Conservation (phyloP, 305 asterid species). For the Fraxinus albicans region DNA sequence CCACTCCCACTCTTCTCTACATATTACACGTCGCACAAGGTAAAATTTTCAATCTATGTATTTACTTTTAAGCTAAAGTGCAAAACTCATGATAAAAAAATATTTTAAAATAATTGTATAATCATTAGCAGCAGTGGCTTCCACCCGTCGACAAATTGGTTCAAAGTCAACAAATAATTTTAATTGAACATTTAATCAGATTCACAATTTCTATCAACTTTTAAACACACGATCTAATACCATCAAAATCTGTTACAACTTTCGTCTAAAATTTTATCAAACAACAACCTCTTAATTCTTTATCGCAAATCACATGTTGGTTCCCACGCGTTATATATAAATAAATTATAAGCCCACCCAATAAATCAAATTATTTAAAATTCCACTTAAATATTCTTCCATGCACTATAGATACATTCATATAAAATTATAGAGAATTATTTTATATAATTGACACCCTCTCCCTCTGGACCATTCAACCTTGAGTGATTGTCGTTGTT, state of each 20-base stretch:
- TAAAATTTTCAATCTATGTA: no score
- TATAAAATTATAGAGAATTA: neutral
- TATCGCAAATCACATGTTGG: neutral
- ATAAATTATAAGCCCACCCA: neutral
- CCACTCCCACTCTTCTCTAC: neutral
- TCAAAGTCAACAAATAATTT: neutral
- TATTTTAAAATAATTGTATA: neutral
- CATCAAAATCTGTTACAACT: neutral
- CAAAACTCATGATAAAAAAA: no score
- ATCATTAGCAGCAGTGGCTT: neutral
- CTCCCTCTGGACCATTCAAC: conserved; percentile 41
- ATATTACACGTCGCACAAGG: neutral
- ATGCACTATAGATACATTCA: neutral
- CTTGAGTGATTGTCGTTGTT: conserved; percentile 37
- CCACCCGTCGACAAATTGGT: neutral
- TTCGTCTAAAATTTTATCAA: neutral
- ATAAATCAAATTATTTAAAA: neutral
- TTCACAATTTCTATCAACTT: neutral
- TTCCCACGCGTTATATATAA: neutral
- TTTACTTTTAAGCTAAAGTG: no score
- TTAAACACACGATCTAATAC: neutral
- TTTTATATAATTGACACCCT: conserved; percentile 37
- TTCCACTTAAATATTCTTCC: neutral
- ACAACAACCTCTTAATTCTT: neutral
- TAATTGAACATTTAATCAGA: neutral